Evolutionary conservation across 345 rosid species (phyloP).

Genomic region (Camelina laxa): DNA sequence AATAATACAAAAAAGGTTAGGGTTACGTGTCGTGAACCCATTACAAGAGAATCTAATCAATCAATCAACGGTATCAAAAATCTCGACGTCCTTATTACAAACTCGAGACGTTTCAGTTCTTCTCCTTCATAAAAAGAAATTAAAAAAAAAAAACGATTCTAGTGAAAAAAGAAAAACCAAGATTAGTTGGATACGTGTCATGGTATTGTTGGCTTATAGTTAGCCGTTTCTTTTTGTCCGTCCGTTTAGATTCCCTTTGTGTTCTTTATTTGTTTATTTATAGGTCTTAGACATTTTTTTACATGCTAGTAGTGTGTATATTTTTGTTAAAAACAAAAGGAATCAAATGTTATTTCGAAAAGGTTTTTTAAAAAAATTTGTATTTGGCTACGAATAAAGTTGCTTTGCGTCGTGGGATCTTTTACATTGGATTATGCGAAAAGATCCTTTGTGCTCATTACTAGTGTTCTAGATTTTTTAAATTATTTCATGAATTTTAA

Average conservation of each 20-base stretch:
- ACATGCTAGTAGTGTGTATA: conserved; percentile 25
- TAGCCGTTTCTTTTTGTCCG: conserved; percentile 32
- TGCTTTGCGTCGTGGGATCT: conserved; percentile 46
- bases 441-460: conserved; percentile 15
- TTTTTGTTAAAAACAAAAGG: neutral
- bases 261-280: conserved; percentile 11
- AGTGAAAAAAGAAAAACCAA: neutral
- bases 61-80: conserved; percentile 33
- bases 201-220: neutral
- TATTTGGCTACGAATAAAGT: conserved; percentile 37
- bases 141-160: neutral
- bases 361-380: neutral
- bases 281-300: conserved; percentile 13
- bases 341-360: conserved; percentile 9
- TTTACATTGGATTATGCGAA: conserved; percentile 45
- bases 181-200: conserved; percentile 32
- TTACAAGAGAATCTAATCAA: conserved; percentile 38
- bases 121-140: conserved; percentile 8
- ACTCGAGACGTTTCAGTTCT: conserved; percentile 34
- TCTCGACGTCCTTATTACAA: conserved; percentile 26
- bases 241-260: conserved; percentile 39
- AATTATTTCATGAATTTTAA: neutral
- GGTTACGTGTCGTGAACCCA: conserved; percentile 45
- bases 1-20: conserved; percentile 11
- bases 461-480: conserved; percentile 5